Percentiles rank a stretch among this genome's conserved stretches.
Evolutionary conservation across 75 land plant species (phyloP).

Genomic region (Larix kaempferi): DNA sequence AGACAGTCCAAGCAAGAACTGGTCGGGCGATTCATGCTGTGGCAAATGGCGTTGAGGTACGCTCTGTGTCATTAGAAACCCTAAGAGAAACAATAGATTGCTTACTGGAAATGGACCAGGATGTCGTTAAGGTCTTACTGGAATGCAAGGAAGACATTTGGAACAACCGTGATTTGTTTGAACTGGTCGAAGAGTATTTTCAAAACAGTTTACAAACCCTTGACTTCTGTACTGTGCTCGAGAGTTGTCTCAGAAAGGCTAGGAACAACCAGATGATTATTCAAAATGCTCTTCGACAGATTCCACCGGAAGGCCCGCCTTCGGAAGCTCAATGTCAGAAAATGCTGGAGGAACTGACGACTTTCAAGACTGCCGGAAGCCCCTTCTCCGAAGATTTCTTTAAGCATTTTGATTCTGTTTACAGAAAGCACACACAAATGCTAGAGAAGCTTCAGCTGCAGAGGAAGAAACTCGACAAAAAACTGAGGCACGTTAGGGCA

Average conservation of each 20-base stretch:
- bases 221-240: conserved; percentile 72
- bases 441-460: conserved; percentile 53
- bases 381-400: conserved; percentile 80
- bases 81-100: conserved; percentile 69
- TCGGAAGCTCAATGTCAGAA: conserved; percentile 10
- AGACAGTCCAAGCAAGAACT: conserved; percentile 47
- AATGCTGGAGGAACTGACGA: conserved; percentile 45
- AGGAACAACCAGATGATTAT: conserved; percentile 54
- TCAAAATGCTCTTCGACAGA: conserved; percentile 54
- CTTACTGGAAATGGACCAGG: conserved; percentile 77
- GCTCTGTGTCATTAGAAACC: conserved; percentile 68
- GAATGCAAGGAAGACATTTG: conserved; percentile 75
- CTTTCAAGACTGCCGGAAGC: conserved; percentile 47
- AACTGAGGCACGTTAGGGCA: conserved; percentile 43
- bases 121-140: conserved; percentile 73
- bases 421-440: conserved; percentile 57
- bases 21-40: conserved; percentile 51
- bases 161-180: conserved; percentile 59
- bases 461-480: conserved; percentile 60
- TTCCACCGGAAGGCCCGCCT: conserved; percentile 40
- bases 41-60: conserved; percentile 53
- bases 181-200: conserved; percentile 77
- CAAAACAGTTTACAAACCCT: conserved; percentile 60
- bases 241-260: conserved; percentile 62
- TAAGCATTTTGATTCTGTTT: conserved; percentile 43